phyloP scores from a whole-genome alignment of 257 asterid genomes.

The Ilex aquifolium region DNA sequence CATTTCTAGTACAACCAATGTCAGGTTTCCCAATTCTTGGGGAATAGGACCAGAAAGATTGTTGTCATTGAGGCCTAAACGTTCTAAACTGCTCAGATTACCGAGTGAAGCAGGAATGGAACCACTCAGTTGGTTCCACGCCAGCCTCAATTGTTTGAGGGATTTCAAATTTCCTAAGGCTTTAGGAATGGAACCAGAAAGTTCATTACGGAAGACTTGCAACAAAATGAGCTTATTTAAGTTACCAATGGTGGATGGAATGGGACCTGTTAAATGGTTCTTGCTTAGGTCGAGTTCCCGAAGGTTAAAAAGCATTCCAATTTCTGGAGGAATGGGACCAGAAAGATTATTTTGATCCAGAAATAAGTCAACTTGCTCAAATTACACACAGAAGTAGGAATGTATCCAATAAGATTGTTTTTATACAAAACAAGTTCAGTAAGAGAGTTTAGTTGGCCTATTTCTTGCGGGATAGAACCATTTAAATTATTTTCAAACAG shows the following conservation, averaged over 20 bases:
- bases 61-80: background rate
- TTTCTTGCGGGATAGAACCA: conserved; percentile 2
- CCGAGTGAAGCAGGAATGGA: conserved; percentile 12
- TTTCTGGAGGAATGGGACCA: conserved; percentile 18
- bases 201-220: background rate
- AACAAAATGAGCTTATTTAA: background rate
- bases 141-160: conserved; percentile 1
- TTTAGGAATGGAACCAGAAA: conserved; percentile 13
- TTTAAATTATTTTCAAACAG: background rate
- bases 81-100: background rate
- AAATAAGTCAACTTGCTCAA: background rate
- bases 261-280: conserved; percentile 9
- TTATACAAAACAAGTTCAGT: background rate
- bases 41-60: conserved; percentile 24
- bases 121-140: conserved; percentile 12
- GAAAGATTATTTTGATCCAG: background rate
- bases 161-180: conserved; percentile 17
- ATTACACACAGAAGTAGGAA: conserved; percentile 6
- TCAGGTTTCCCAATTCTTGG: conserved; percentile 8
- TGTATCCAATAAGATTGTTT: conserved; percentile 8
- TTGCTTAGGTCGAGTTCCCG: background rate
- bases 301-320: conserved; percentile 12
- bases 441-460: conserved; percentile 2
- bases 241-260: conserved; percentile 8
- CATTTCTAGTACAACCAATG: conserved; percentile 7